Evolutionary conservation across 768 basidiomycete genomes (phyloP), one percentile per base, ranked within the genome.

Genomic region (Suillus luteus): DNA sequence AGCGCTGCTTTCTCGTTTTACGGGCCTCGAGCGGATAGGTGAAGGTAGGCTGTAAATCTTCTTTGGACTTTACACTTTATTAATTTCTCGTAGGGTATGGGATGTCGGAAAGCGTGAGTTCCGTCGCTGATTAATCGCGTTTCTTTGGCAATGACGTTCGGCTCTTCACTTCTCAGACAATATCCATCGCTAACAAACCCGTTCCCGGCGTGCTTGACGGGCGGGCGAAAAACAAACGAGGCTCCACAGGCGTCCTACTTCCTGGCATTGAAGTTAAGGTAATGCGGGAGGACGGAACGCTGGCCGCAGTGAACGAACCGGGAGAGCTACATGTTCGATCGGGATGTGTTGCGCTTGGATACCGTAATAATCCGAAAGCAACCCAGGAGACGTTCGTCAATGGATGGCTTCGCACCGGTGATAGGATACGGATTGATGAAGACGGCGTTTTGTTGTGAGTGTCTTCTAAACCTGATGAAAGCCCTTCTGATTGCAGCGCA

Each of bases 391-490:
- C 90, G 1, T 93, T 93, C 69, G 67, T 62, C 14, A 80, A 84
- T 52, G 90, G 91, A 22, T 94, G 92, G 92, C 67, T 94, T 31
- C 80, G 78, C 60, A 93, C 90, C 0, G 92, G 92, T 3, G 92
- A 94, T 72, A 78, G 81, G 60, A 89, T 92, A 70, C 76, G 81
- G 44, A 83, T 86, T 5, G 84, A 90, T 65, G 78, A 79, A 65
- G 77, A 86, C 5, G 86, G 85, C 0, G 81, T 84, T 63, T 86
- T 92, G 70, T 93, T 83, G 90, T 91, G 64, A 48, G 86, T 77
- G 27, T 51, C 46, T 57, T 27, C 55, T 35, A 59, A 49, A 24
- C 4, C 38, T 52, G 7, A 65, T 38, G 10, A 19, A 10, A 12
- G 49, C 46, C 22, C 24, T 38, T 64, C 7, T 55, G 17, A 44